A percentile compares a stretch with the other conserved stretches of the same genome.
Conservation (phyloP, 2,329 filamentous ascomycete species). For the Cladosporium sp. region DNA sequence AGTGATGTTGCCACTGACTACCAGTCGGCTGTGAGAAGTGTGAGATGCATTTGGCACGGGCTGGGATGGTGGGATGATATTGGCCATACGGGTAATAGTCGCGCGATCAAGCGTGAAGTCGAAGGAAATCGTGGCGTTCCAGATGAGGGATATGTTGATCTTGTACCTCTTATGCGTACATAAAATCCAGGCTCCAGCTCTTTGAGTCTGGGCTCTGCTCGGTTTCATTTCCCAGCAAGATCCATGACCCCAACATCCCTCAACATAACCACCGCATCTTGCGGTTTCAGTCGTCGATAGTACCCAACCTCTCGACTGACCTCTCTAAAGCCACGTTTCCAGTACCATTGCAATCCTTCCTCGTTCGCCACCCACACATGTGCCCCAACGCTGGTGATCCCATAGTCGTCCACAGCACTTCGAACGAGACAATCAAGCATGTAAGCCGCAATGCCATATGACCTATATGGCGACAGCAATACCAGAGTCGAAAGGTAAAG, state of each 20-base stretch:
- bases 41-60: too few species aligned
- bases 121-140: too few species aligned
- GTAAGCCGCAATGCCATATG: constrained; percentile 57
- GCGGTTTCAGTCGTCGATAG: constrained; percentile 59
- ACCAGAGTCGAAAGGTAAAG: constrained; percentile 64
- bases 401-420: constrained; percentile 48
- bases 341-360: constrained; percentile 62
- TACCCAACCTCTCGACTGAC: constrained; percentile 56
- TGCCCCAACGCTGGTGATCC: constrained; percentile 55
- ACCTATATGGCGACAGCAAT: constrained; percentile 60
- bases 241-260: constrained; percentile 41
- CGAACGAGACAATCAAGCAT: constrained; percentile 46
- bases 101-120: too few species aligned
- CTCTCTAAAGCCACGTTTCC: constrained; percentile 57
- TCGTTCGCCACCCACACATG: constrained; percentile 66
- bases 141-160: too few species aligned
- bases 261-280: constrained; percentile 54
- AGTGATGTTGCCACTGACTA: not conserved
- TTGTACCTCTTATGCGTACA: too few species aligned
- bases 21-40: too few species aligned
- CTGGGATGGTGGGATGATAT: too few species aligned
- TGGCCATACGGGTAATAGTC: too few species aligned
- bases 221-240: constrained; percentile 12
- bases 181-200: too few species aligned
- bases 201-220: not conserved